Base-by-base conservation (phyloP, 2,329 filamentous ascomycete species). In the Stachybotrys chartarum region DNA sequence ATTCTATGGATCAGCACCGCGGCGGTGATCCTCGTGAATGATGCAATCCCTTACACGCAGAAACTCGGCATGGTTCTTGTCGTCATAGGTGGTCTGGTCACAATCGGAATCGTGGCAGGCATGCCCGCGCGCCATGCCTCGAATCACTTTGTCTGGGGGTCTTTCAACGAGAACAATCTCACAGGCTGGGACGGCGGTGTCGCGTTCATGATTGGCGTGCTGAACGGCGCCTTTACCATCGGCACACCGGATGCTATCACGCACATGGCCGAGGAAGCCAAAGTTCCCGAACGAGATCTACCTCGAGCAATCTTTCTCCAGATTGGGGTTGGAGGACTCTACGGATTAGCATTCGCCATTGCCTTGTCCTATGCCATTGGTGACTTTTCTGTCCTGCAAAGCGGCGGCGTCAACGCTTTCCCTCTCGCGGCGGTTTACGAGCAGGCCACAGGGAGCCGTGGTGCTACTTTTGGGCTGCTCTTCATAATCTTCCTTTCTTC, bases 401-500 rank as follows among this genome's bases (percentile, higher is more conserved):
- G 55, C 5, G 60, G 59, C 3, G 50, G 48, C 3, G 61, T 58
- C 1, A 65, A 65, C 49, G 58, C 62, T 0, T 65, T 65, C 3
- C 63, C 63, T 0, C 8, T 65, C 0, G 63, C 63, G 1, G 63
- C 58, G 0, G 65, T 65, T 16, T 65, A 65, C 16, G 59, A 54
- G 4, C 63, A 65, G 35, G 63, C 63, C 1, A 64, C 63, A 0
- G 56, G 54, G 1, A 65, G 63, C 1, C 3, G 56, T 0, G 60
- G 57, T 0, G 62, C 57, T 0, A 65, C 63, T 0, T 65, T 65
- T n/a, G 62, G 54, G 0, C 44, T 65, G 0, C 46, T 65, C 0
- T 65, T 65, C 31, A 63, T 65, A 8, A 65, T 65, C n/a, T 59
- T 65, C 5, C 31, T 65, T 0, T 65, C 63, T 0, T 59, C 62